Evolutionary conservation across 768 basidiomycete genomes (phyloP).

Genomic region (Termitomyces sp.): DNA sequence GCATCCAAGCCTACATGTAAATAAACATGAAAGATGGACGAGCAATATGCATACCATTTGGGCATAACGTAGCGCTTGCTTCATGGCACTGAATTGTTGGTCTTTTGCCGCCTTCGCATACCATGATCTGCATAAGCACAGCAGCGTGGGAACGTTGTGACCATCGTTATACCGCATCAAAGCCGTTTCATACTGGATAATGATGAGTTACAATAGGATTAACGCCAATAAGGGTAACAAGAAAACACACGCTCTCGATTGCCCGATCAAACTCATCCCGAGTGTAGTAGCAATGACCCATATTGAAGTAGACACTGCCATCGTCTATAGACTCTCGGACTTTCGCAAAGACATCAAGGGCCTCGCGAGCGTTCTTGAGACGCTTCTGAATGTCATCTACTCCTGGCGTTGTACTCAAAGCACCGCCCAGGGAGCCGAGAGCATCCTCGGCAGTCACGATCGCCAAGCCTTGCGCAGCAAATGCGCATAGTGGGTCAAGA

Average conservation of each 20-base stretch:
- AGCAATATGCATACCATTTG: conserved; percentile 54
- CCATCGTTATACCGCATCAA: conserved; percentile 73
- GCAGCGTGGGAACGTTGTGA: conserved; percentile 70
- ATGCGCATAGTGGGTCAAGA: conserved; percentile 80
- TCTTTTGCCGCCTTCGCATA: conserved; percentile 93
- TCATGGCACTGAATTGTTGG: conserved; percentile 78
- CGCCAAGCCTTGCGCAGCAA: conserved; percentile 93
- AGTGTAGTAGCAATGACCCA: conserved; percentile 93
- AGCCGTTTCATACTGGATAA: conserved; percentile 83
- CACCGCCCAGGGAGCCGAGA: conserved; percentile 63
- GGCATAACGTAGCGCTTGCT: conserved; percentile 78
- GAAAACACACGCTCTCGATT: conserved; percentile 80
- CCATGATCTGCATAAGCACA: conserved; percentile 91
- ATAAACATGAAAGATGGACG: conserved; percentile 3
- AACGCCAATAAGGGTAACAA: neutral
- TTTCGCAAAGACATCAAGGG: conserved; percentile 85
- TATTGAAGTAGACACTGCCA: conserved; percentile 91
- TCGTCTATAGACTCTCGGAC: conserved; percentile 81
- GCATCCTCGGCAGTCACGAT: conserved; percentile 93
- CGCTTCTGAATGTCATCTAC: conserved; percentile 65
- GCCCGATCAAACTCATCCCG: conserved; percentile 94
- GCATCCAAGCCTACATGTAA: neutral
- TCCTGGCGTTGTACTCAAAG: conserved; percentile 39
- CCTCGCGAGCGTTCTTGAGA: conserved; percentile 76
- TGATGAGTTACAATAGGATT: conserved; percentile 1